Evolutionary conservation across 2,329 filamentous ascomycete species (phyloP), one percentile per base, ranked within the genome.

Genomic region (Onygenales sp.): DNA sequence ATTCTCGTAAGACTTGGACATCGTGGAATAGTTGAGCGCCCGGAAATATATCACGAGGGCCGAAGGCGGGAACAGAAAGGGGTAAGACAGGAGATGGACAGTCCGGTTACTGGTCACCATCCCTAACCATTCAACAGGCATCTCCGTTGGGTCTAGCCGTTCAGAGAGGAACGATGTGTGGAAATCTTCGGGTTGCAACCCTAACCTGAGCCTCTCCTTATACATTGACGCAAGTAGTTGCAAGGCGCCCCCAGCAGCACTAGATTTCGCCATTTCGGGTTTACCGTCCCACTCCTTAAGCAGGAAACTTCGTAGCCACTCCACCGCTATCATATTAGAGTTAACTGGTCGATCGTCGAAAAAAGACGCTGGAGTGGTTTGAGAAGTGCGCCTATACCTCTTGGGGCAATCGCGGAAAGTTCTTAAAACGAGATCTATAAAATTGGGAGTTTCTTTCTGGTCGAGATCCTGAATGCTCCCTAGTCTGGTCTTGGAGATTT

Each of bases 21-120:
- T 97, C 13, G 80, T 80, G 0, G 87, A 82, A 62, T 93, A 89
- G 65, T 95, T 96, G 63, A 95, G 84, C 3, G 88, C 82, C 14
- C 92, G 84, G 66, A 97, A 96, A 65, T 90, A 95, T 0, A 83
- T 83, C 2, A 95, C 85, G 2, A 95, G 72, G 1, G 82, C 82
- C 0, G 84, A 77, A 0, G 84, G 78, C 17, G 79, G 83, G 62
- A 96, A 95, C 0, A 97, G 76, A 63, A 86, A 94, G 0, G 88
- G 83, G 58, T 86, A 88, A 54, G 90, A 84, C 3, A 97, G 73
- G 0, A 97, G 73, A 67, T 96, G 90, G 21, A 84, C 73, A 32
- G 74, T 81, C 59, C 83, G 83, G 55, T 77, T 81, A 34, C 82
- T 84, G 0, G 80, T 74, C 2, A 72, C 73, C 56, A 82, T 84